These are phyloP conservation scores for Ophiostoma angusticollis DNA, from an alignment of 2,329 filamentous ascomycete genomes.

Conservation along the genomic window DNA sequence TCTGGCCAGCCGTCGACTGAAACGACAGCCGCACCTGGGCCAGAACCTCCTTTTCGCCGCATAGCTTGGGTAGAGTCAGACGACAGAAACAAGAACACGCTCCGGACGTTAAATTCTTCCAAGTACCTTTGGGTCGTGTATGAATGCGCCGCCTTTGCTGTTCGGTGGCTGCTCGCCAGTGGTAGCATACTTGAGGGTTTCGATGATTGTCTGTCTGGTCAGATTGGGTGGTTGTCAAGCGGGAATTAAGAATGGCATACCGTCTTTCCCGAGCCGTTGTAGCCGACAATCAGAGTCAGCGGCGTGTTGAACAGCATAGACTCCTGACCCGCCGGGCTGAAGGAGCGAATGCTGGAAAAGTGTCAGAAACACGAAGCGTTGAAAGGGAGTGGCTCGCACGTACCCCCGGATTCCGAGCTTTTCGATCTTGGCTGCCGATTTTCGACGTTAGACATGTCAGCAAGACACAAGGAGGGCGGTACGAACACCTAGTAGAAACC, in stretches of 20 bases:
- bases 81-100: too few relatives aligned
- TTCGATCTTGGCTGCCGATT: conserved; percentile 15
- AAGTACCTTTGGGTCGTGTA: conserved; percentile 96
- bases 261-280: conserved; percentile 96
- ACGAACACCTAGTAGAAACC: conserved; percentile 4
- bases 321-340: conserved; percentile 61
- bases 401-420: conserved; percentile 17
- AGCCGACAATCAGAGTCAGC: conserved; percentile 89
- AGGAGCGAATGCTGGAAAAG: conserved; percentile 51
- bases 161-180: conserved; percentile 89
- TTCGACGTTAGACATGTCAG: not conserved
- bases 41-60: conserved; percentile 74
- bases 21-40: conserved; percentile 90
- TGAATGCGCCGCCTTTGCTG: conserved; percentile 80
- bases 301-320: conserved; percentile 81
- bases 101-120: too few relatives aligned
- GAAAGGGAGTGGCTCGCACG: not conserved
- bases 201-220: conserved; percentile 62
- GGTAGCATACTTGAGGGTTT: conserved; percentile 95
- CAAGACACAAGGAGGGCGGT: not conserved
- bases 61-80: conserved; percentile 36
- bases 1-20: conserved; percentile 60
- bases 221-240: not conserved
- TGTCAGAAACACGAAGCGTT: not conserved
- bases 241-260: too few relatives aligned